phyloP scores from a whole-genome alignment of 2,329 filamentous ascomycete species.

The Geosmithia morbida region DNA sequence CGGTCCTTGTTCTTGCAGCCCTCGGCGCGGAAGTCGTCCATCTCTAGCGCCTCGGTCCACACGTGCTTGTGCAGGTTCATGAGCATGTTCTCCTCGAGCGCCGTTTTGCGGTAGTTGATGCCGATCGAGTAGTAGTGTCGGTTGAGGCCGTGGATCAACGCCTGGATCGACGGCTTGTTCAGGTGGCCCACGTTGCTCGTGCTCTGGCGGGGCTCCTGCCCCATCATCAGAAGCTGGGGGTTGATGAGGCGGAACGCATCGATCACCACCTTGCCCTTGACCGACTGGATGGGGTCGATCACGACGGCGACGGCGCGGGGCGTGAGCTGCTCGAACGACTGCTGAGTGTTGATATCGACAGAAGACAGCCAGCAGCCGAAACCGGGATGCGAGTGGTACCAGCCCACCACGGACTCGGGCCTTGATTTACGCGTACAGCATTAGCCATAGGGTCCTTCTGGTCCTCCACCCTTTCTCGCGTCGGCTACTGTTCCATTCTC shows the following conservation, averaged over 20 bases:
- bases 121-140: conserved; percentile 98
- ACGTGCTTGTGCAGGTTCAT: conserved; percentile 99
- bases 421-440: conserved; percentile 27
- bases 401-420: conserved; percentile 93
- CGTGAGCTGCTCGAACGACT: conserved; percentile 98
- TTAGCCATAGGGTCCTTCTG: conserved; percentile 4
- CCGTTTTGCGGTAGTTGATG: conserved; percentile 96
- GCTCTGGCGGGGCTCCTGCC: conserved; percentile 92
- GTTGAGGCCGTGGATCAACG: conserved; percentile 94
- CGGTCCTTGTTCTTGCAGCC: conserved; percentile 75
- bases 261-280: conserved; percentile 99
- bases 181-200: conserved; percentile 96
- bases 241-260: conserved; percentile 98
- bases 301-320: conserved; percentile 94
- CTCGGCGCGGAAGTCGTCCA: conserved; percentile 88
- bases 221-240: conserved; percentile 93
- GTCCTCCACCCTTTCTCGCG: neutral
- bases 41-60: conserved; percentile 94
- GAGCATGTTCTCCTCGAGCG: conserved; percentile 96
- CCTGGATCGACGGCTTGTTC: conserved; percentile 99
- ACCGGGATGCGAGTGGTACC: conserved; percentile 98
- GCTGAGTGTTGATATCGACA: conserved; percentile 98
- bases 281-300: conserved; percentile 95
- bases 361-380: conserved; percentile 99
- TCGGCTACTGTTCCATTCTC: neutral